Evolutionary conservation across 257 asterid genomes (phyloP), one percentile per base, ranked within the genome.

Genomic region (Fraxinus cuspidata): DNA sequence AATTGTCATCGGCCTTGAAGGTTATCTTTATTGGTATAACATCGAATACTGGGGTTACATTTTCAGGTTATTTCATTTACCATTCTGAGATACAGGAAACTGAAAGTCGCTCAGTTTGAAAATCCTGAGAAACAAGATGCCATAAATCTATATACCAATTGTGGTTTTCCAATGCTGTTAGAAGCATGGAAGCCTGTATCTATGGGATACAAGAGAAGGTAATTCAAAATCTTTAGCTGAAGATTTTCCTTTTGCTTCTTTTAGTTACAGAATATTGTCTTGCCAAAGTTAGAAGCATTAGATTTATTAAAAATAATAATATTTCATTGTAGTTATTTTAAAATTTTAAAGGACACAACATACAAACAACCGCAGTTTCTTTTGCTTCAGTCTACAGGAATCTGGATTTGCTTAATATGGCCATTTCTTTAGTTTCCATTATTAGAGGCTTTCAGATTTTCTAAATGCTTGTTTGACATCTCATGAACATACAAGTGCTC

Each of bases 101-200:
- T 90, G 84, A 92, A 96, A 89, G 89, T 77, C 12, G 87, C 89
- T 32, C 60, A 15, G 74, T 74, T 81, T 74, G 87, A 84, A 74
- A 79, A 84, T 72, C 72, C 71, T 53, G 85, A 81, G 44, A 85
- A 89, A 74, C 81, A 13, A 19, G 81, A 63, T 73, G 16, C 81
- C 69, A 79, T 82, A 32, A 63, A 71, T 74, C 37, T 6, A 44
- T 34, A 72, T 35, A 74, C 71, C 64, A 78, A 47, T 58, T 74
- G 69, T 73, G 72, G 77, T 75, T 81, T 88, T 72, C 77, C 90
- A 72, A 78, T 86, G 80, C 89, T 96, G 82, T 69, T 89, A 71
- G 89, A 93, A 87, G 98, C 98, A 71, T 93, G 99, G 99, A 90
- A 89, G 76, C 97, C 99, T 23, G 88, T 92, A 70, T 88, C 98